Conservation (phyloP, 768 basidiomycete species). For the Tricholoma bakamatsutake region DNA sequence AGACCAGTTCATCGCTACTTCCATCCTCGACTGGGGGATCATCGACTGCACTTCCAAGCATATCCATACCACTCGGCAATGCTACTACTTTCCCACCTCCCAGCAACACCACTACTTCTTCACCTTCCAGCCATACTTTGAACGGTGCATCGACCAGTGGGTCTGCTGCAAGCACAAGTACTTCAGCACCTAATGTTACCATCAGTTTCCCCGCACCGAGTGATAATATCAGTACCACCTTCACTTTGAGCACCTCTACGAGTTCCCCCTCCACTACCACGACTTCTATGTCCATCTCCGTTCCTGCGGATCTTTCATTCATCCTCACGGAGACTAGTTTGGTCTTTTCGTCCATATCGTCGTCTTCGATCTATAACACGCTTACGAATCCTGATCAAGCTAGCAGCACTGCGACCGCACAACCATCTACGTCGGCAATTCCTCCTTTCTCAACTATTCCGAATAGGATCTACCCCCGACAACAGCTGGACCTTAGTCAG, state of each 20-base stretch:
- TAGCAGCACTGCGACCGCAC: conserved; percentile 26
- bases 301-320: conserved; percentile 38
- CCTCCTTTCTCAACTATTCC: conserved; percentile 58
- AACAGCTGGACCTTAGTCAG: conserved; percentile 17
- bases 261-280: not conserved
- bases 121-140: not conserved
- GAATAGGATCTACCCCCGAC: conserved; percentile 47
- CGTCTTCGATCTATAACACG: conserved; percentile 20
- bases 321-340: conserved; percentile 39
- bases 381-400: conserved; percentile 40
- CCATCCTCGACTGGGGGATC: too few species aligned
- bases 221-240: not conserved
- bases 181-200: conserved; percentile 4
- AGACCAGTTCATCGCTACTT: not conserved
- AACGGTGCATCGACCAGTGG: not conserved
- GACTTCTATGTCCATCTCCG: conserved; percentile 15
- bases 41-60: too few species aligned
- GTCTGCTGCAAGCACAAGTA: not conserved
- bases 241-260: not conserved
- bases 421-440: conserved; percentile 18
- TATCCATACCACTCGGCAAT: too few species aligned
- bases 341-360: conserved; percentile 29
- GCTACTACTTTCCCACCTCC: not conserved
- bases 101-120: not conserved
- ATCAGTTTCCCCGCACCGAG: conserved; percentile 15